phyloP scores from a whole-genome alignment of 176 grass and related monocot species.

The Oryza punctata region DNA sequence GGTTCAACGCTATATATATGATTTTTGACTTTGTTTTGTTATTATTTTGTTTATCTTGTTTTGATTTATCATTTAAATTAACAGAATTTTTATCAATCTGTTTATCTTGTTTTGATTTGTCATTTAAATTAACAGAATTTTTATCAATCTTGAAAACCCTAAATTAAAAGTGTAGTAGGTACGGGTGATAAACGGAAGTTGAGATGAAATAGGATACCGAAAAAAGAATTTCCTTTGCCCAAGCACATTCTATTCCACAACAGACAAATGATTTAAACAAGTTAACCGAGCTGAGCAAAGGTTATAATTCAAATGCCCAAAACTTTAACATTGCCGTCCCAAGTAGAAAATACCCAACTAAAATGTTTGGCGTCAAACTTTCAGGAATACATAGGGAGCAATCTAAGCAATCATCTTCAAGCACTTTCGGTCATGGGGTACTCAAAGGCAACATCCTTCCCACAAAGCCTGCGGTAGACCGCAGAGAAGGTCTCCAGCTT shows the following conservation, averaged over 20 bases:
- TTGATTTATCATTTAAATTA: no score
- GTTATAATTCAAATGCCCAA: conserved; percentile 57
- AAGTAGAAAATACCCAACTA: conserved; percentile 29
- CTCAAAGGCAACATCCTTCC: conserved; percentile 81
- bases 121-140: no score
- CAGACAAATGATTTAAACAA: background rate
- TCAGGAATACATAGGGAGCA: conserved; percentile 30
- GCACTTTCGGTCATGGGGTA: conserved; percentile 51
- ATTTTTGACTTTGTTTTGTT: no score
- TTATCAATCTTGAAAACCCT: no score
- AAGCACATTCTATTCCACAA: background rate
- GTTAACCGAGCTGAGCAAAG: background rate
- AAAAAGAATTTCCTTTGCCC: no score
- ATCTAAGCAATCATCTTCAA: conserved; percentile 38
- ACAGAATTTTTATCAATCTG: no score
- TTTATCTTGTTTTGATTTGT: no score
- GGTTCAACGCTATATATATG: no score
- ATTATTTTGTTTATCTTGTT: no score
- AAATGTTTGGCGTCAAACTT: conserved; percentile 47
- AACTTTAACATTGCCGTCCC: conserved; percentile 46
- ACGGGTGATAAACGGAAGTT: background rate
- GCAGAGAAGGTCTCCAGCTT: conserved; percentile 90
- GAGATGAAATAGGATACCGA: background rate
- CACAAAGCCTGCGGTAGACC: conserved; percentile 84
- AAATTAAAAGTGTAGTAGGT: background rate